These are phyloP conservation scores for Emergomyces orientalis DNA, from an alignment of 2,329 filamentous ascomycete genomes.

Conservation along the genomic window DNA sequence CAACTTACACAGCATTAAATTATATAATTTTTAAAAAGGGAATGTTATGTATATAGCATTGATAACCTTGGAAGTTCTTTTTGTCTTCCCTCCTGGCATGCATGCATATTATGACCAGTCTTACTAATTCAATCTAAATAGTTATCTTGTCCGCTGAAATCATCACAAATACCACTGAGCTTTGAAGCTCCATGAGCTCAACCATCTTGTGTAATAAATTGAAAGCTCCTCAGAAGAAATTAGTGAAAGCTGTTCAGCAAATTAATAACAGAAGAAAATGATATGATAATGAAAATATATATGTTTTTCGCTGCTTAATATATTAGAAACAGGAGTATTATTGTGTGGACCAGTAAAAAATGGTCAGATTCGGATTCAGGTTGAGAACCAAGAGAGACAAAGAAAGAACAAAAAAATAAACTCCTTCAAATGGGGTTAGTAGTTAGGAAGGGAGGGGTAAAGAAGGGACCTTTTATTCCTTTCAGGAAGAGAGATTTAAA, in stretches of 20 bases:
- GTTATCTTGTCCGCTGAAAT: too few species aligned
- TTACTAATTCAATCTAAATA: too few species aligned
- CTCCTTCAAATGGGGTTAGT: neutral
- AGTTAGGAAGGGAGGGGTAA: neutral
- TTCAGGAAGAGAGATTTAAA: too few species aligned
- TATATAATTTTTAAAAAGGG: too few species aligned
- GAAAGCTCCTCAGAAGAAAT: neutral
- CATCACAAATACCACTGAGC: too few species aligned
- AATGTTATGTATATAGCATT: too few species aligned
- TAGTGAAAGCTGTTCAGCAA: neutral
- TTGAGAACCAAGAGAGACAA: neutral
- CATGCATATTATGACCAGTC: too few species aligned
- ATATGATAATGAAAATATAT: neutral
- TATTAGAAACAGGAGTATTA: neutral
- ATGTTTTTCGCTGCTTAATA: neutral
- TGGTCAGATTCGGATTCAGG: neutral
- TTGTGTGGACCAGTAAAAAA: neutral
- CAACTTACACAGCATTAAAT: too few species aligned
- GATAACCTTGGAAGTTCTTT: too few species aligned
- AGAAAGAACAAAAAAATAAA: neutral
- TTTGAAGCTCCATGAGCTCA: too few species aligned
- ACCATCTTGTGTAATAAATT: too few species aligned
- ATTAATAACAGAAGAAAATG: neutral
- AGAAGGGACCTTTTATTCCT: neutral
- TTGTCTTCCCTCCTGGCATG: too few species aligned